phyloP scores from a whole-genome alignment of 1,284 basidiomycete species.

The Trametes versicolor region DNA sequence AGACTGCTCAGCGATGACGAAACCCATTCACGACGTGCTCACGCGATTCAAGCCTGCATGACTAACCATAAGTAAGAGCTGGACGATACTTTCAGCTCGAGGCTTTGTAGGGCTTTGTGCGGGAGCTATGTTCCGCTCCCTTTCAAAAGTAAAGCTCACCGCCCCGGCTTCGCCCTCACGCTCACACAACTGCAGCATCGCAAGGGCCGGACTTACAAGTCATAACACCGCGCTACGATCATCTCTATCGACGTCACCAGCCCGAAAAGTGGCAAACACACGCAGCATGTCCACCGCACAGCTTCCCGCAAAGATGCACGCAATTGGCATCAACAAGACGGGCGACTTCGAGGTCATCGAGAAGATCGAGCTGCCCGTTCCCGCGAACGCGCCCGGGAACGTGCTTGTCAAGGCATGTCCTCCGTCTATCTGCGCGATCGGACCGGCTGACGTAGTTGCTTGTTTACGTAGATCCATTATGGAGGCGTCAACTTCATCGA shows the following conservation, averaged over 20 bases:
- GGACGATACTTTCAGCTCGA: neutral
- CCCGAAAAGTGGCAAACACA: neutral
- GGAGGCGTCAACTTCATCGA: conserved; percentile 90
- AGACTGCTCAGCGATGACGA: neutral
- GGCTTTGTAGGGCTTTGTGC: too few relatives aligned
- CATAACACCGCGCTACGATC: neutral
- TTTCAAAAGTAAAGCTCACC: neutral
- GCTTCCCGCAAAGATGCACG: conserved; percentile 60
- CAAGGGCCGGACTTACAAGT: neutral
- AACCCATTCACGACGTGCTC: neutral
- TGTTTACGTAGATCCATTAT: conserved; percentile 59
- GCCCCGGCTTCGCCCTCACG: neutral
- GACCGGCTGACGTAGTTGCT: neutral
- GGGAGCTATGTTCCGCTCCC: too few relatives aligned
- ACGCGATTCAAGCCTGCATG: too few relatives aligned
- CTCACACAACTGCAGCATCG: neutral
- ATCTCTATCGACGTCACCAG: neutral
- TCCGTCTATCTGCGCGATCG: neutral
- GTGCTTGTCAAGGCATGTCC: conserved; percentile 79
- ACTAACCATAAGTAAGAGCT: too few relatives aligned
- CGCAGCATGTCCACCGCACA: conserved; percentile 14
- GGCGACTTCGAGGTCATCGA: conserved; percentile 87
- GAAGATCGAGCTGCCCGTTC: conserved; percentile 67
- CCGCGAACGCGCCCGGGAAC: conserved; percentile 68
- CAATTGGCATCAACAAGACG: conserved; percentile 63